Evolutionary conservation across 176 grass and related monocot species (phyloP), one percentile per base, ranked within the genome.

Genomic region (Secale cereale): DNA sequence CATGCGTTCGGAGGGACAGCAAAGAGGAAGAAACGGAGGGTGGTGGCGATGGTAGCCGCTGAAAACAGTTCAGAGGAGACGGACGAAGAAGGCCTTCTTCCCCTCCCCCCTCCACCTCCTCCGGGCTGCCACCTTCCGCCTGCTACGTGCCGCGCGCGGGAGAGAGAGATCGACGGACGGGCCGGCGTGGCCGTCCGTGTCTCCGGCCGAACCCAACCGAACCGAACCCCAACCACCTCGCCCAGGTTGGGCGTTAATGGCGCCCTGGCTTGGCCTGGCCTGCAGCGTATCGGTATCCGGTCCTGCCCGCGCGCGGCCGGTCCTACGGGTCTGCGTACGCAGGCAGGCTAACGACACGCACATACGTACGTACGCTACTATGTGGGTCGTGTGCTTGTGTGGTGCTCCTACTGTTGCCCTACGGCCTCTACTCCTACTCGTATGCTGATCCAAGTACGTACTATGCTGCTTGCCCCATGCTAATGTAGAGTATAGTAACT

Each of bases 91-190:
- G 52, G 19, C 19, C 56, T 5, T 29, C 37, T 71, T 14, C 27
- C 29, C 20, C 35, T 41, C 7, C 16, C 63, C 11, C 17, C 66
- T 26, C 65, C 74, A 27, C 36, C 39, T 78, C 3, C 66, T 84
- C 74, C 30, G 81, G 87, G 82, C 30, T 54, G 71, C 46, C 85
- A 76, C 43, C 66, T 48, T 25, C 59, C 30, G 54, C n/a, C 37
- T 22, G 10, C 78, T 41, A 32, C 74, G 73, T 19, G 75, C 43
- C 81, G 20, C 35, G 20, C 35, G 48, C 50, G 50, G 10, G 10
- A 6, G 22, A 22, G 17, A 32, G 19, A 13, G 29, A 69, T 26
- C 4, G 70, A 27, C 2, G 8, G 19, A n/a, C n/a, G n/a, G n/a
- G n/a, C n/a, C n/a, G n/a, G n/a, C n/a, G n/a, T n/a, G n/a, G n/a